phyloP scores from a whole-genome alignment of 148 eudicot genomes.

The Arctostaphylos glauca region DNA sequence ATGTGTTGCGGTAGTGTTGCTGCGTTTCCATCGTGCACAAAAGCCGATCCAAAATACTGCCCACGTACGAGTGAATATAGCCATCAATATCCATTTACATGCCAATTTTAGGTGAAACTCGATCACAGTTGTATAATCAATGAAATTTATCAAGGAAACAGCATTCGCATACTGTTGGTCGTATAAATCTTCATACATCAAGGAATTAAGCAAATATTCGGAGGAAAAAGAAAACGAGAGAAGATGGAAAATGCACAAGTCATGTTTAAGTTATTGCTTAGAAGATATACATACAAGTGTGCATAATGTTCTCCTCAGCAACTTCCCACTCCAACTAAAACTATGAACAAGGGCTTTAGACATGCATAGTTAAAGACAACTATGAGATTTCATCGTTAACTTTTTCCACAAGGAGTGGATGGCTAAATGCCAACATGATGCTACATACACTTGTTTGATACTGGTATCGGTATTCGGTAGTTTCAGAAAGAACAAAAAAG shows the following conservation, averaged over 20 bases:
- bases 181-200: background rate
- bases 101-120: background rate
- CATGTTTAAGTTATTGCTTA: background rate
- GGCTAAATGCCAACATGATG: background rate
- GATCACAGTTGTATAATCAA: background rate
- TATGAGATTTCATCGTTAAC: background rate
- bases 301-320: background rate
- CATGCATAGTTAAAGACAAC: background rate
- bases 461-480: background rate
- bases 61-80: background rate
- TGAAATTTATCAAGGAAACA: background rate
- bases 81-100: background rate
- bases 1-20: conserved; percentile 49
- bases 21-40: conserved; percentile 63
- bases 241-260: background rate
- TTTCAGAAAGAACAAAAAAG: background rate
- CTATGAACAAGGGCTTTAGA: background rate
- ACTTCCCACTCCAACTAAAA: background rate
- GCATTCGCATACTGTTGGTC: background rate
- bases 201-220: background rate
- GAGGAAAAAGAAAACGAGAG: background rate
- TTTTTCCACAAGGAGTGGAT: background rate
- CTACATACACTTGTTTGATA: background rate
- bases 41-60: conserved; percentile 79
- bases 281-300: background rate